phyloP scores from a whole-genome alignment of 2,329 filamentous ascomycete genomes.

The Fusarium praegraminearum region DNA sequence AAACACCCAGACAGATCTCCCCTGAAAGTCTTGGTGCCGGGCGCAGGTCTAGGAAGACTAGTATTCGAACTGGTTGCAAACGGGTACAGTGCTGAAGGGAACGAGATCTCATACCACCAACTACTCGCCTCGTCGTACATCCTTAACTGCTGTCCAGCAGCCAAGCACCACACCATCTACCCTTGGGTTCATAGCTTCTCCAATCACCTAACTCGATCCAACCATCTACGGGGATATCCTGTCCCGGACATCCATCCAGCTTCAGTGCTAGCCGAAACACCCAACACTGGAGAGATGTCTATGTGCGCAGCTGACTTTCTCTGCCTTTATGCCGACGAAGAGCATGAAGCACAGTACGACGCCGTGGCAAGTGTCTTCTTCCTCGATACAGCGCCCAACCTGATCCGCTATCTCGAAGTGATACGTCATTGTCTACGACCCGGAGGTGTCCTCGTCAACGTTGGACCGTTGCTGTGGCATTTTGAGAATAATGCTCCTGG shows the following conservation, averaged over 20 bases:
- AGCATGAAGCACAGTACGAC: constrained; percentile 75
- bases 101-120: constrained; percentile 97
- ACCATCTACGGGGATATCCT: constrained; percentile 79
- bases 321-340: constrained; percentile 78
- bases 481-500: constrained; percentile 81
- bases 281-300: constrained; percentile 75
- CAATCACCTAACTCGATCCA: constrained; percentile 78
- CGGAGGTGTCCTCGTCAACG: constrained; percentile 87
- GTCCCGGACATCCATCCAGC: constrained; percentile 86
- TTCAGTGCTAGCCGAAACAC: constrained; percentile 59
- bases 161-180: constrained; percentile 77
- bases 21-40: constrained; percentile 83
- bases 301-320: constrained; percentile 97
- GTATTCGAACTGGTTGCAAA: constrained; percentile 85
- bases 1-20: constrained; percentile 51
- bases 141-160: constrained; percentile 73
- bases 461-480: constrained; percentile 95
- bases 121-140: constrained; percentile 86
- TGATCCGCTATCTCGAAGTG: constrained; percentile 89
- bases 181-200: constrained; percentile 92
- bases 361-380: constrained; percentile 94
- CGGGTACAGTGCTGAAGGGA: constrained; percentile 85
- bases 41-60: constrained; percentile 87
- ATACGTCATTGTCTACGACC: constrained; percentile 81
- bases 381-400: constrained; percentile 94